Evolutionary conservation across 192 early-diverging fungal species (phyloP).

Genomic region (Umbelopsis vinacea): DNA sequence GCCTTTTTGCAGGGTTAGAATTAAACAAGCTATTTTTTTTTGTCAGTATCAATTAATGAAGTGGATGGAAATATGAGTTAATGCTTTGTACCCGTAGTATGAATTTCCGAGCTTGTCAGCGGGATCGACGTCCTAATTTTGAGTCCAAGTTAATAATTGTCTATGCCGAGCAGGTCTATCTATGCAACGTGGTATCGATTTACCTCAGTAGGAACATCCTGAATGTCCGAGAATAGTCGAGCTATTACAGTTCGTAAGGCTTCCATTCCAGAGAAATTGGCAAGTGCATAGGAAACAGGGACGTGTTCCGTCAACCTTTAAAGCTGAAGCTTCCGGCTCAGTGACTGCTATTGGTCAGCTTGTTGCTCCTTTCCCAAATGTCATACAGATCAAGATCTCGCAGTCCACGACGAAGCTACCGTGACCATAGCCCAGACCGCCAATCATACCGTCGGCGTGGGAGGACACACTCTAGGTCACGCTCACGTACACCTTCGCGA

Average conservation of each 20-base stretch:
- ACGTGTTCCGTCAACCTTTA: not conserved
- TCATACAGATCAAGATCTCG: conserved; percentile 12
- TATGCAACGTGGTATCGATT: not conserved
- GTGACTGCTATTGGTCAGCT: conserved; percentile 16
- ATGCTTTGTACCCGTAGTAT: conserved; percentile 23
- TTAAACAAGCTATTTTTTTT: conserved; percentile 29
- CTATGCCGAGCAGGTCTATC: not conserved
- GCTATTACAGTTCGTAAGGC: conserved; percentile 35
- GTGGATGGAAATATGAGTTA: too few species aligned
- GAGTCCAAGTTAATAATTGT: not conserved
- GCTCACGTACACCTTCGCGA: not conserved
- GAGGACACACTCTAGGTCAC: not conserved
- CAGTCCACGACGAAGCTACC: conserved; percentile 8
- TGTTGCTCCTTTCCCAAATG: conserved; percentile 9
- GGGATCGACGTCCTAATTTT: conserved; percentile 20
- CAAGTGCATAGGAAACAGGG: not conserved
- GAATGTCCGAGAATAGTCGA: conserved; percentile 36
- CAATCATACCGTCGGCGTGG: not conserved
- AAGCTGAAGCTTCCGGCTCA: not conserved
- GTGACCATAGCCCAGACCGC: conserved; percentile 1
- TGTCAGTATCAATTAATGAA: not conserved
- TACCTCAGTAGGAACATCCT: conserved; percentile 27
- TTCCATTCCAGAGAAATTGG: conserved; percentile 24
- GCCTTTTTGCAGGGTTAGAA: conserved; percentile 31
- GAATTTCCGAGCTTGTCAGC: conserved; percentile 6